Base-by-base conservation (phyloP, 441 rosid species). In the Syzygium malaccense region DNA sequence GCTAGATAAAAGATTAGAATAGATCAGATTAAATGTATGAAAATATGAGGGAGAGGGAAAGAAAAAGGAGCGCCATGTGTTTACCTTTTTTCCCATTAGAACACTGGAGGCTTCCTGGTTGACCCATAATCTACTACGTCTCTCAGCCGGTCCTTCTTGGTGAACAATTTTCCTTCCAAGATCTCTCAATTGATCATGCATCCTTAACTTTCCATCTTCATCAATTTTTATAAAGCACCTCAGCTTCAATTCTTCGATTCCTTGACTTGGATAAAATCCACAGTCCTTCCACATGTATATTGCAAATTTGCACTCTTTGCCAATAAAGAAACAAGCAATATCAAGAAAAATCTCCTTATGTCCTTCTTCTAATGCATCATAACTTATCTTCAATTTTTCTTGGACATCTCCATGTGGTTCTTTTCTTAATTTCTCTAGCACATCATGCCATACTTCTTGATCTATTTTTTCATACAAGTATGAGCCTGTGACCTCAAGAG, bases 91-190 rank as follows among this genome's bases (percentile, higher is more conserved):
- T 33, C 6, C 49, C 80, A 0, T 3, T 18, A 71, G 28, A 5
- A 71, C 1, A 0, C 4, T 5, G 4, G 3, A 37, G 26, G 80
- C 80, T 71, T 33, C 25, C 0, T 71, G 1, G 28, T 0, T 0
- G 49, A 2, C 4, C 80, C 80, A 37, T 37, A 71, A 0, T 37
- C 17, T 33, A 8, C 49, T 71, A 2, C 0, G 28, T 20, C 7
- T 20, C 49, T 71, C 49, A 33, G 3, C 14, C 0, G 8, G 14
- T 68, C 23, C 25, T 68, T 8, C 48, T 33, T 68, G 6, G 26
- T 14, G 5, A 33, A 71, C 26, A 71, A 71, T 68, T 0, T 0
- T 37, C 7, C 80, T 71, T 71, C 49, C 80, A 71, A 71, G 8
- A 33, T 71, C 28, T 37, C 80, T 71, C 8, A 33, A 4, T 71